Evolutionary conservation across 345 rosid genomes (phyloP), one percentile per base, ranked within the genome.

Genomic region (Linum lewisii): DNA sequence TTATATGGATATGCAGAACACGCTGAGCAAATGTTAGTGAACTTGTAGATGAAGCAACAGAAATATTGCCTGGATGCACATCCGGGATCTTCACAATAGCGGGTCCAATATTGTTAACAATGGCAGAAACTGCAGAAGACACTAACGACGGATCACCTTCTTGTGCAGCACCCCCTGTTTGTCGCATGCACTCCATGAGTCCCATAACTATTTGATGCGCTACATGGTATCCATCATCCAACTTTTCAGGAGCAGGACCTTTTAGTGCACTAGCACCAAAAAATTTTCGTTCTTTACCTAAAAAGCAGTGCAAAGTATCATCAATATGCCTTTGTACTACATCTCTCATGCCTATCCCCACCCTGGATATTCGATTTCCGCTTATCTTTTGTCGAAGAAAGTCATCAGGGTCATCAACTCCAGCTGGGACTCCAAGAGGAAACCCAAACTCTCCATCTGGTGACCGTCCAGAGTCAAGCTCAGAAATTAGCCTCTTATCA

Each of bases 81-180:
- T 94, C 99, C 68, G 79, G 88, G 66, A 85, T 75, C 73, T 77
- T 87, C 42, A 82, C 86, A 54, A 90, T 68, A 47, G 81, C 64
- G 61, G 77, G 75, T 32, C 88, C 97, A 25, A 84, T 74, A 73
- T 77, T 94, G 66, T 73, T 73, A 65, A 94, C 81, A 59, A 94
- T 83, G 44, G 95, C 97, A 59, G 97, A 81, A 74, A 94, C 83
- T 20, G 96, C 90, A 72, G 87, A 90, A 54, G 97, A 84, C 51
- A 94, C 88, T 86, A 94, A 77, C 58, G 84, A 81, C 0, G 99
- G 99, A 62, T 94, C 99, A 21, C 99, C 96, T 74, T 94, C 99
- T 64, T 94, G 99, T 58, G 92, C 87, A 69, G 99, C 97, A 66
- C 99, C 97, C 24, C 93, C 96, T 21, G 86, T 86, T 77, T 94